Evolutionary conservation across 2,329 filamentous ascomycete species (phyloP).

Genomic region (Colletotrichum sp.): DNA sequence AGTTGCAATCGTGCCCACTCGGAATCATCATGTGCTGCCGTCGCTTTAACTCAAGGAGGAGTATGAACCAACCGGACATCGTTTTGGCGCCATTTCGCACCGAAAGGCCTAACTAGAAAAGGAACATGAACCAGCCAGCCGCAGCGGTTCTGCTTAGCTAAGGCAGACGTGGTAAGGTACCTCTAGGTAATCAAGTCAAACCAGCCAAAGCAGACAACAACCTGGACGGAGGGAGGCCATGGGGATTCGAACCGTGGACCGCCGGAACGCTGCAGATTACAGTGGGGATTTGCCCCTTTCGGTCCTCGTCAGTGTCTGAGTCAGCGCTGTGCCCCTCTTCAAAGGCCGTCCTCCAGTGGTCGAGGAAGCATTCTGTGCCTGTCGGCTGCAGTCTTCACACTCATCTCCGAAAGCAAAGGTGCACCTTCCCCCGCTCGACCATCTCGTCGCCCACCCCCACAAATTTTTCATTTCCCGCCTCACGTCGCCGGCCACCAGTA

Average conservation of each 20-base stretch:
- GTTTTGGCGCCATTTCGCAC: background rate
- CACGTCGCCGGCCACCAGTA: slow-evolving; percentile 25
- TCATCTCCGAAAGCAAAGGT: background rate
- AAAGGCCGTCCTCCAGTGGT: background rate
- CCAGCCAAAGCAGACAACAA: background rate
- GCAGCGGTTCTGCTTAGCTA: background rate
- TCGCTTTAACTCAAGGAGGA: background rate
- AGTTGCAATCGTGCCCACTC: background rate
- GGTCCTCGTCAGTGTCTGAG: background rate
- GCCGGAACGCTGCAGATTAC: background rate
- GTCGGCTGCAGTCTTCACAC: background rate
- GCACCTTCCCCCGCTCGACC: slow-evolving; percentile 35
- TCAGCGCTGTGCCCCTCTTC: background rate
- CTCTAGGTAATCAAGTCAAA: background rate
- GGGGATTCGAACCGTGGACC: slow-evolving; percentile 4
- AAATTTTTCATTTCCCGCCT: slow-evolving; percentile 24
- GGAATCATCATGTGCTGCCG: background rate
- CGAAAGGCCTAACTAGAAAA: background rate
- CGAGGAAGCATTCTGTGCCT: background rate
- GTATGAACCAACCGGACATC: background rate
- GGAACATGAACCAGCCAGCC: background rate
- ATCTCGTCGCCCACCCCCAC: slow-evolving; percentile 26
- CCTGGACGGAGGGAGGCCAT: background rate
- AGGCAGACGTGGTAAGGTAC: background rate
- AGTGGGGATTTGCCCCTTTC: background rate